Percentiles rank a stretch among this genome's conserved stretches.
These are phyloP conservation scores for Mycena haematopus DNA, from an alignment of 768 basidiomycete species.

Conservation along the genomic window DNA sequence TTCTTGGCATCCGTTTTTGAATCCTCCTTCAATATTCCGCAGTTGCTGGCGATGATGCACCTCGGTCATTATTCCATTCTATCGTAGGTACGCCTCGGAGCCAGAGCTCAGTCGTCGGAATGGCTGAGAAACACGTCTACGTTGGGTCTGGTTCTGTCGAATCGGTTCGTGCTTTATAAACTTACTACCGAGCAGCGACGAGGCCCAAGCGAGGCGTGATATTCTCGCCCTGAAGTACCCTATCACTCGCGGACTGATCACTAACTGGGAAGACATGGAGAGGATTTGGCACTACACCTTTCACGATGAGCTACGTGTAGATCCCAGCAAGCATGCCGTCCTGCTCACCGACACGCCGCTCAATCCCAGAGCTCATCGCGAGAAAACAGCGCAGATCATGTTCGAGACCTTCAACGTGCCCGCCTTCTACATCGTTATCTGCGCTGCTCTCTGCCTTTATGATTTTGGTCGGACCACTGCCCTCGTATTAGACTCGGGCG, in stretches of 20 bases:
- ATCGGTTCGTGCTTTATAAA: neutral
- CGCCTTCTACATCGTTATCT: constrained; percentile 74
- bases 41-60: constrained; percentile 9
- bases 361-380: constrained; percentile 74
- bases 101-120: constrained; percentile 50
- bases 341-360: constrained; percentile 73
- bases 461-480: constrained; percentile 74
- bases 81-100: neutral
- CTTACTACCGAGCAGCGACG: constrained; percentile 51
- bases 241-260: constrained; percentile 43
- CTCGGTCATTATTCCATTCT: neutral
- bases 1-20: neutral
- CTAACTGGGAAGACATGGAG: constrained; percentile 31
- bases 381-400: constrained; percentile 81
- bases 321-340: constrained; percentile 75
- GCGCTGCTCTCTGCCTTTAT: constrained; percentile 72
- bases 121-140: constrained; percentile 73
- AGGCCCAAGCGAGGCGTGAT: constrained; percentile 76
- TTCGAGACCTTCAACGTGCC: constrained; percentile 80
- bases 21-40: neutral
- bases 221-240: constrained; percentile 80
- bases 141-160: constrained; percentile 54
- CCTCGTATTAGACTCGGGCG: constrained; percentile 77
- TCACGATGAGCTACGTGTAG: constrained; percentile 77
- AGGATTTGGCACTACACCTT: constrained; percentile 56